phyloP scores from a whole-genome alignment of 1,284 basidiomycete species.

The Trichosporon sp. region DNA sequence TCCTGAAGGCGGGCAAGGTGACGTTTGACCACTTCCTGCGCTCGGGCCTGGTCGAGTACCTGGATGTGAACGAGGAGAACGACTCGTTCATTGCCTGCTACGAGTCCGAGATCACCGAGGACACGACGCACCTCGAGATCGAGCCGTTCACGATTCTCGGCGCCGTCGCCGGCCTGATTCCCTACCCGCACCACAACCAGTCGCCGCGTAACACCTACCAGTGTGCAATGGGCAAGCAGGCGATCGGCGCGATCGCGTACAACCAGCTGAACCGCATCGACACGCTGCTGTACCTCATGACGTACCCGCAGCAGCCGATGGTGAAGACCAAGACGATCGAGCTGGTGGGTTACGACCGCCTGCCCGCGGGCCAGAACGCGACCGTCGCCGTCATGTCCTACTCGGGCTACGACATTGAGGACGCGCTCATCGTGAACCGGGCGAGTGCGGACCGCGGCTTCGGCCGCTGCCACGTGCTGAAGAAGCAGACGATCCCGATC shows the following conservation, averaged over 20 bases:
- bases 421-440: constrained; percentile 94
- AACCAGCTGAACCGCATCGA: constrained; percentile 98
- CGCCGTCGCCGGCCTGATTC: constrained; percentile 96
- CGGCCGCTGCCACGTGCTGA: constrained; percentile 93
- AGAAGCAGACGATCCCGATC: constrained; percentile 92
- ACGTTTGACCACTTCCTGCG: constrained; percentile 94
- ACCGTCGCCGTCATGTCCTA: constrained; percentile 99
- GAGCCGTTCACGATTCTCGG: constrained; percentile 98
- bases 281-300: constrained; percentile 94
- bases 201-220: constrained; percentile 99
- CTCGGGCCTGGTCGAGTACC: constrained; percentile 96
- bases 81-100: constrained; percentile 96
- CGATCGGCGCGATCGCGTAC: constrained; percentile 98
- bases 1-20: constrained; percentile 76
- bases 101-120: constrained; percentile 79
- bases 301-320: constrained; percentile 99
- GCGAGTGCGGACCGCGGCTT: constrained; percentile 96
- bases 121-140: constrained; percentile 94
- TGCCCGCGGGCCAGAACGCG: constrained; percentile 98
- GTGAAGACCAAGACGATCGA: constrained; percentile 99
- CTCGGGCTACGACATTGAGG: constrained; percentile 99
- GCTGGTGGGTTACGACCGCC: constrained; percentile 90
- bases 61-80: constrained; percentile 99
- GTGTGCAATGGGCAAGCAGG: constrained; percentile 99
- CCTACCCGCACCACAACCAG: constrained; percentile 99